Evolutionary conservation across 306 rosid species (phyloP).

Genomic region (Vachellia collinsii): DNA sequence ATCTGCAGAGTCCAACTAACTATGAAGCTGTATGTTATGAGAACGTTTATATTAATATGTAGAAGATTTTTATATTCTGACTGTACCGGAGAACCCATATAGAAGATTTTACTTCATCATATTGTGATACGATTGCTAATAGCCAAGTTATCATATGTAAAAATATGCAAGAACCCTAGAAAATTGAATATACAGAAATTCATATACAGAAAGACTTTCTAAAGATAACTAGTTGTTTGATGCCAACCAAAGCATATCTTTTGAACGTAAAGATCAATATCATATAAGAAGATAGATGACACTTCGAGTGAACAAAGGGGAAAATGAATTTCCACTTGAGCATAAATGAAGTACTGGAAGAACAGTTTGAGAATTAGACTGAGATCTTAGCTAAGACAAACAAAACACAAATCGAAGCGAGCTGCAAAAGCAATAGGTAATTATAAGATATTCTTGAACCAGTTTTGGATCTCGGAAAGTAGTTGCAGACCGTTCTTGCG

Average conservation of each 20-base stretch:
- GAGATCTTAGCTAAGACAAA: not conserved
- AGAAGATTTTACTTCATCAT: not conserved
- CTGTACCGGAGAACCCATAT: not conserved
- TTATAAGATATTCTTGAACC: not conserved
- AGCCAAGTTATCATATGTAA: not conserved
- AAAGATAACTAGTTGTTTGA: not conserved
- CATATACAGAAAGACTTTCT: not conserved
- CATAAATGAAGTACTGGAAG: not conserved
- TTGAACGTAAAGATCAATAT: not conserved
- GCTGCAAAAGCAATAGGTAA: not conserved
- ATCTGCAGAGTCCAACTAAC: not conserved
- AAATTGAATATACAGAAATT: not conserved
- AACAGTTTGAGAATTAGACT: not conserved
- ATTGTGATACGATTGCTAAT: too few species aligned
- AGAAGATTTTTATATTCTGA: not conserved
- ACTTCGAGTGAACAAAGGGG: not conserved
- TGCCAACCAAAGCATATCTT: not conserved
- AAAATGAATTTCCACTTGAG: not conserved
- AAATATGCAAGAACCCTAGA: not conserved
- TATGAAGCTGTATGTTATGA: not conserved
- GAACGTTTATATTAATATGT: not conserved
- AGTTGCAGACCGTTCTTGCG: conserved; percentile 23
- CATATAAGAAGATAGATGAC: not conserved
- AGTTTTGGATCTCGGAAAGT: conserved; percentile 28
- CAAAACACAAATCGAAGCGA: not conserved